These are phyloP conservation scores for Candolleomyces eurysporus DNA, from an alignment of 768 basidiomycete genomes.

Conservation along the genomic window DNA sequence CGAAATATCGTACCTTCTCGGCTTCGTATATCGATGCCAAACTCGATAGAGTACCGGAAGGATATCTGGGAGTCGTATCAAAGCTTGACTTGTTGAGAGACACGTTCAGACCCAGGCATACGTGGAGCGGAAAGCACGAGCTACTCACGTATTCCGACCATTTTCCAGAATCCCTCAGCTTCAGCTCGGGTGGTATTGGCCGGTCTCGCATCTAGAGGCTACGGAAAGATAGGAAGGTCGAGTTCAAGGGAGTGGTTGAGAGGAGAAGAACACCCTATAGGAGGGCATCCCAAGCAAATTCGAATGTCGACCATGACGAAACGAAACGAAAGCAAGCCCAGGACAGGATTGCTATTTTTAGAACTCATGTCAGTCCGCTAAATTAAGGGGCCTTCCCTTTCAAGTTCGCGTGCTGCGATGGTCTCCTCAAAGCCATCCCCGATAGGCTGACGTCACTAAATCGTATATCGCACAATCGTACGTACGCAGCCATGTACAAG, in stretches of 20 bases:
- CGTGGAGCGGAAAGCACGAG: not conserved
- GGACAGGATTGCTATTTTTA: not conserved
- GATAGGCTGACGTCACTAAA: not conserved
- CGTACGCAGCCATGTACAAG: not conserved
- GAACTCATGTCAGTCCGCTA: not conserved
- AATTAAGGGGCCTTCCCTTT: not conserved
- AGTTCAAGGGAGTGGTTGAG: not conserved
- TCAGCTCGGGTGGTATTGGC: not conserved
- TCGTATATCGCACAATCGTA: not conserved
- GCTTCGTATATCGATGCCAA: constrained; percentile 23
- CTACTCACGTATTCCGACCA: constrained; percentile 21
- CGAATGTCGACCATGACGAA: not conserved
- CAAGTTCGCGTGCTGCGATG: not conserved
- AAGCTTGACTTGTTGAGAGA: constrained; percentile 20
- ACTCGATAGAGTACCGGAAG: constrained; percentile 27
- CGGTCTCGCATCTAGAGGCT: not conserved
- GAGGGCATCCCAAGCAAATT: not conserved
- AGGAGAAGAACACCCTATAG: not conserved
- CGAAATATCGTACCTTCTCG: constrained; percentile 14
- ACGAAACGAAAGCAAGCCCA: not conserved
- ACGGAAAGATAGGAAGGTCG: not conserved
- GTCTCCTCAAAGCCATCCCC: not conserved
- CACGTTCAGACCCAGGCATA: not conserved
- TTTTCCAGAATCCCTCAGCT: constrained; percentile 13
- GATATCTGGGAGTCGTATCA: constrained; percentile 30